Base-by-base conservation (phyloP, 2,329 filamentous ascomycete genomes). In the Colletotrichum simmondsii region DNA sequence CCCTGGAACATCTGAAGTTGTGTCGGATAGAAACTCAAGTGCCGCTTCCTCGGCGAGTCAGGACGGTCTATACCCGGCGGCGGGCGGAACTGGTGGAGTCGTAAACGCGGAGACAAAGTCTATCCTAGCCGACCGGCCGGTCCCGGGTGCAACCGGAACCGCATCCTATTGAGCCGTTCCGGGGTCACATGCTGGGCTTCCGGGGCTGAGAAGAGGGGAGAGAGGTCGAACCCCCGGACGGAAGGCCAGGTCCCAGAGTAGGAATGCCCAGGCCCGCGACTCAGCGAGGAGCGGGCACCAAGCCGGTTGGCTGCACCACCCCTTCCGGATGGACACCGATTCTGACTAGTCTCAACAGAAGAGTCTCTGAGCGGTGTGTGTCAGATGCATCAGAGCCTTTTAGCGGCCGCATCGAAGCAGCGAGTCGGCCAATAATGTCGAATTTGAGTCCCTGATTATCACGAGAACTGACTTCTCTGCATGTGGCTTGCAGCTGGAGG, bases 401-500 rank as follows among this genome's bases (percentile, higher is more conserved):
- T 73, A 73, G 71, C 61, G 71, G 71, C 66, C 71, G 71, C 67
- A 73, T 49, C 32, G 19, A 24, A 71, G 49, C 28, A 32, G 10
- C 7, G 11, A 42, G 11, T 12, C 26, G 35, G 2, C 71, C 71
- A 73, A 71, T 71, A 32, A 49, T 22, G 24, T 37, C 28, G n/a
- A 42, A 3, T 16, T 26, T 1, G 4, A 22, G 22, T 56, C 52
- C 19, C 35, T 67, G 57, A 19, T 59, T 59, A 65, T 73, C 70
- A 73, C 71, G 65, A 73, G 57, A 65, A 61, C 61, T 61, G 24
- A 24, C 70, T 28, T 46, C 24, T 64, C 57, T 74, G 65, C 65
- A 74, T 72, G 57, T 74, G 65, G 73, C 73, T 74, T 74, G 73
- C 73, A 73, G 56, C 24, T 37, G 65, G 52, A 66, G 53, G 70